These are phyloP conservation scores for Scheffersomyces titani DNA, from an alignment of 1,139 yeast genomes.

Conservation along the genomic window DNA sequence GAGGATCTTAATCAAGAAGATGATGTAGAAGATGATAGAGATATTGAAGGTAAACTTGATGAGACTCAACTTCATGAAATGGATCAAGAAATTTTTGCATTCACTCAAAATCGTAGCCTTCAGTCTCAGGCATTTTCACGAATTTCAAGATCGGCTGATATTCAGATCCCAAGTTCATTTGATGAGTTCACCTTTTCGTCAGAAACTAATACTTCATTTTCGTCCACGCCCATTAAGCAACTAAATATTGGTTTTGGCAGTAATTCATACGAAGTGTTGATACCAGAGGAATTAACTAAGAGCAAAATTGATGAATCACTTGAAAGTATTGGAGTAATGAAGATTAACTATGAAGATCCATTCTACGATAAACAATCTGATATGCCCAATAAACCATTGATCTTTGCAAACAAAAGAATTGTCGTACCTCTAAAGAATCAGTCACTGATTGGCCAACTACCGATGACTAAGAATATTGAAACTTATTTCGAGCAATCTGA, in stretches of 20 bases:
- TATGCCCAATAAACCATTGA: slow-evolving; percentile 54
- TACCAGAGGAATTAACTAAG: slow-evolving; percentile 21
- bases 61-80: slow-evolving; percentile 9
- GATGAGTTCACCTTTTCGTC: slow-evolving; percentile 3
- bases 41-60: slow-evolving; percentile 3
- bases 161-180: slow-evolving; percentile 16
- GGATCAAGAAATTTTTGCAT: slow-evolving; percentile 11
- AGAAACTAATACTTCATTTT: background rate
- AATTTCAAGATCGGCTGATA: background rate
- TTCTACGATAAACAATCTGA: slow-evolving; percentile 56
- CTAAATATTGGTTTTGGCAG: slow-evolving; percentile 1
- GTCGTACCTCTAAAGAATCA: slow-evolving; percentile 32
- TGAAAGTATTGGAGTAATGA: slow-evolving; percentile 47
- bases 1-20: slow-evolving; percentile 8
- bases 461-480: slow-evolving; percentile 13
- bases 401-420: slow-evolving; percentile 69
- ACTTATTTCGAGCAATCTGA: background rate
- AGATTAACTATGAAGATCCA: slow-evolving; percentile 62
- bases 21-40: slow-evolving; percentile 15
- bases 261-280: slow-evolving; percentile 17
- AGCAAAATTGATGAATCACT: slow-evolving; percentile 34
- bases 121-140: background rate
- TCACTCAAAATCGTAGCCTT: slow-evolving; percentile 8
- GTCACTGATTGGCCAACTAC: slow-evolving; percentile 11
- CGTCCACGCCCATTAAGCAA: background rate